Conservation (phyloP, 495 filamentous ascomycete genomes). For the Penicillium taxi region DNA sequence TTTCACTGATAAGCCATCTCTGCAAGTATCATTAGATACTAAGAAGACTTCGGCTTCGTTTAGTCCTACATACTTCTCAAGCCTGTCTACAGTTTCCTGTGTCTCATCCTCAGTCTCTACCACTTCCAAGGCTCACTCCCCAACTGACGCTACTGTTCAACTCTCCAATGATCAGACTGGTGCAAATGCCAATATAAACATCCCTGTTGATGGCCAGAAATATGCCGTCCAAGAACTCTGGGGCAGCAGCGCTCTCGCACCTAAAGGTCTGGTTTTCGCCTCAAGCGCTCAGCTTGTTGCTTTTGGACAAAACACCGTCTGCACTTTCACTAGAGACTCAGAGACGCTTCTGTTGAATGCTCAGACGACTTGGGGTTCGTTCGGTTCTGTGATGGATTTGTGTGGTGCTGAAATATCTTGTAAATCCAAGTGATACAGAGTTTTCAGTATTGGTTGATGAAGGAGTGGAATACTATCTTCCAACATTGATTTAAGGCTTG, state of each 20-base stretch:
- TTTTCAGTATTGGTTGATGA: neutral
- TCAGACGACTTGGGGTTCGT: conserved; percentile 5
- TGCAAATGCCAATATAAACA: conserved; percentile 10
- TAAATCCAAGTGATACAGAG: conserved; percentile 2
- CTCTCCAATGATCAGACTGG: conserved; percentile 19
- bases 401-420: conserved; percentile 15
- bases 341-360: conserved; percentile 3
- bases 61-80: no score
- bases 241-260: conserved; percentile 13
- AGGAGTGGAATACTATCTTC: no score
- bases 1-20: conserved; percentile 7
- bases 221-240: conserved; percentile 18
- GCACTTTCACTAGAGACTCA: conserved; percentile 12
- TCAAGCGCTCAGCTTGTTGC: conserved; percentile 16
- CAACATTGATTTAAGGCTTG: no score
- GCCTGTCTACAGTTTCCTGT: no score
- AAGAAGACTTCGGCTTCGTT: conserved; percentile 8
- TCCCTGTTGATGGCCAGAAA: conserved; percentile 17
- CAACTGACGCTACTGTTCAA: conserved; percentile 12
- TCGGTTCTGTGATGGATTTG: conserved; percentile 11
- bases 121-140: no score
- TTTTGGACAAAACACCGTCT: conserved; percentile 14
- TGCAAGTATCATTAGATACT: conserved; percentile 3
- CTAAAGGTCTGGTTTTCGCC: conserved; percentile 17
- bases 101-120: no score